Evolutionary conservation across 805 yeast species (phyloP), one percentile per base, ranked within the genome.

Genomic region (Candida takata): DNA sequence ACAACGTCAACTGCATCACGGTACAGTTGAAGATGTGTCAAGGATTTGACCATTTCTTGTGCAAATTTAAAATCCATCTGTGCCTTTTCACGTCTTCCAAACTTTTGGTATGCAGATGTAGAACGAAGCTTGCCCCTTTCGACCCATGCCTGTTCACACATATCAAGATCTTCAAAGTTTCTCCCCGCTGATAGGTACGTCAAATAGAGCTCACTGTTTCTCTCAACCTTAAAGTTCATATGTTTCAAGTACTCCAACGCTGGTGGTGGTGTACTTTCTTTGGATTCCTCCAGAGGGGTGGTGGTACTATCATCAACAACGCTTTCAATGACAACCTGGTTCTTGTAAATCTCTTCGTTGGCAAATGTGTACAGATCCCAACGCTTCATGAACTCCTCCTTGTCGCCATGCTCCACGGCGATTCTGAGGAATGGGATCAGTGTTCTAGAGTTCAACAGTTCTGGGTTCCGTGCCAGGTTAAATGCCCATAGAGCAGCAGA

Each of bases 61-160:
- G 96, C 95, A 66, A 87, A 85, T 39, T 62, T 66, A 54, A 77
- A 77, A 50, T 81, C 90, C 4, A 65, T 55, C 4, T 55, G 51
- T 29, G 69, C 69, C 44, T 70, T 74, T 20, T 47, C 53, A 0
- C 38, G 35, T 8, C 60, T 47, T 1, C 63, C 33, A 13, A 75
- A 50, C 0, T 38, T 25, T 34, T 65, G 70, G 63, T 82, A 87
- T 3, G 45, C 43, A 0, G 31, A 17, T 0, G 83, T 67, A 40
- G 73, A 74, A 34, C 96, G 65, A 59, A 70, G 86, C 16, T 54
- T 42, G 3, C 96, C 96, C 49, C 97, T 72, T 49, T 84, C 95
- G 3, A 60, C 57, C 95, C 95, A 87, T 2, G 84, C 64, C 18
- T 60, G 56, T 37, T 75, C 76, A 4, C 87, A 88, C 51, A 81